Conservation (phyloP, 2,329 filamentous ascomycete species). For the Aspergillus caelatus region DNA sequence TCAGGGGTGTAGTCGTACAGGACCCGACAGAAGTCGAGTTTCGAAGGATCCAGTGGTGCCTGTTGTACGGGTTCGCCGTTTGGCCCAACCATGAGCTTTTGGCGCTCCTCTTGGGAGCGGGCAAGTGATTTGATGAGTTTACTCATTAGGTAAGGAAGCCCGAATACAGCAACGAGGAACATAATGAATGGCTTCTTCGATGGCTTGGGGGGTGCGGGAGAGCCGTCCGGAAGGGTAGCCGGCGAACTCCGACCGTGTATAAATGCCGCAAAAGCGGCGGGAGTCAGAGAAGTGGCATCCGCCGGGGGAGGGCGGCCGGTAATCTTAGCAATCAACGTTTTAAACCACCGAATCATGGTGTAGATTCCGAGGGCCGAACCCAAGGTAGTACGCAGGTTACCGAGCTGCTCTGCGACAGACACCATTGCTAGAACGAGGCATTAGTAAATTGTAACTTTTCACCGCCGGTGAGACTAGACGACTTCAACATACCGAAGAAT, state of each 20-base stretch:
- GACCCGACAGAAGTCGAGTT: constrained; percentile 94
- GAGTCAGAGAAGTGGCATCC: constrained; percentile 82
- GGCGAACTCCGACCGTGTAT: constrained; percentile 63
- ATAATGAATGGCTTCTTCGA: constrained; percentile 96
- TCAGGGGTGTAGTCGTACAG: constrained; percentile 93
- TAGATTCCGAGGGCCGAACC: constrained; percentile 95
- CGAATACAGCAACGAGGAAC: constrained; percentile 92
- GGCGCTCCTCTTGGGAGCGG: constrained; percentile 74
- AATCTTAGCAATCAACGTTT: constrained; percentile 86
- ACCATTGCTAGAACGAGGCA: constrained; percentile 74
- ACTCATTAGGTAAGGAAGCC: constrained; percentile 93
- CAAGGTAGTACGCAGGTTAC: constrained; percentile 87
- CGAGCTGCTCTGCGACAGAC: constrained; percentile 95
- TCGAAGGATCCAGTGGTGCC: constrained; percentile 74
- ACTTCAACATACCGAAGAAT: constrained; percentile 79
- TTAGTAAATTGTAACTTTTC: constrained; percentile 11
- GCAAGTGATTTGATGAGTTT: constrained; percentile 89
- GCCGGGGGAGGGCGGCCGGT: constrained; percentile 89
- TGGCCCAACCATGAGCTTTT: constrained; percentile 56
- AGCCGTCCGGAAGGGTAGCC: constrained; percentile 64
- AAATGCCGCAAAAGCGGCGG: constrained; percentile 87
- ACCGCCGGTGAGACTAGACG: background rate
- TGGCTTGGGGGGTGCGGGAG: constrained; percentile 68
- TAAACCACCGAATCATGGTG: constrained; percentile 91
- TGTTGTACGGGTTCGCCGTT: constrained; percentile 46